These are phyloP conservation scores for Allium cepa DNA, from an alignment of 106 monocot species.

Conservation along the genomic window DNA sequence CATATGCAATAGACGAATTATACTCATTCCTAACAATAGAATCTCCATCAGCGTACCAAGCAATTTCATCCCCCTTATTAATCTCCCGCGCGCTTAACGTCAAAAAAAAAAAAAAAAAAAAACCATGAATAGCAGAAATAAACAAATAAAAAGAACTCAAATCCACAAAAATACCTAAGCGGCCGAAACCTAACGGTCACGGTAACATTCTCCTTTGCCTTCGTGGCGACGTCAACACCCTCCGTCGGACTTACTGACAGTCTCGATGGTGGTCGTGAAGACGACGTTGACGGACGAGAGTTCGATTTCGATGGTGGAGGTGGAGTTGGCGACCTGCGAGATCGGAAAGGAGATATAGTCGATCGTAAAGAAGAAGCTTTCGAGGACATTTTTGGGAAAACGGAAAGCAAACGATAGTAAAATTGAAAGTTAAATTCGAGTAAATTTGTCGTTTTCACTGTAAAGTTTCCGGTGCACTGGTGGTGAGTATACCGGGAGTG, in stretches of 20 bases:
- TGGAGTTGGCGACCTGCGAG: slow-evolving; percentile 19
- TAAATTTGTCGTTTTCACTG: neutral
- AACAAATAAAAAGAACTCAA: neutral
- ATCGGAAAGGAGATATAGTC: slow-evolving; percentile 92
- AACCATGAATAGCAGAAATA: neutral
- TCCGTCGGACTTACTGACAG: slow-evolving; percentile 4
- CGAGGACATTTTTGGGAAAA: slow-evolving; percentile 32
- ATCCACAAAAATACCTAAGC: slow-evolving; percentile 41
- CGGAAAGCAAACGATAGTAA: neutral
- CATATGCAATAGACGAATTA: slow-evolving; percentile 64
- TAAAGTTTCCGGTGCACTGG: neutral
- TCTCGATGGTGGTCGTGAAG: slow-evolving; percentile 12
- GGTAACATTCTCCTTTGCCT: slow-evolving; percentile 81
- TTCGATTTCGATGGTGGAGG: slow-evolving; percentile 28
- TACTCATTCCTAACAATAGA: slow-evolving; percentile 73
- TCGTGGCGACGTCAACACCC: neutral
- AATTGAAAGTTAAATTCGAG: neutral
- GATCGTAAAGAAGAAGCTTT: slow-evolving; percentile 35
- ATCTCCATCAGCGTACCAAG: slow-evolving; percentile 98
- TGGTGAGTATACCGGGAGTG: neutral
- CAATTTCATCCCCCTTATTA: slow-evolving; percentile 92
- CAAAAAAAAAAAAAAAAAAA: neutral
- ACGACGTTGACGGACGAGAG: slow-evolving; percentile 26
- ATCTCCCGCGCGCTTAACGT: slow-evolving; percentile 67
- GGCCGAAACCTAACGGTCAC: slow-evolving; percentile 94